A percentile compares a stretch with the other conserved stretches of the same genome.
These are phyloP conservation scores for Gigaspora rosea DNA, from an alignment of 192 early-diverging fungal genomes.

Conservation along the genomic window DNA sequence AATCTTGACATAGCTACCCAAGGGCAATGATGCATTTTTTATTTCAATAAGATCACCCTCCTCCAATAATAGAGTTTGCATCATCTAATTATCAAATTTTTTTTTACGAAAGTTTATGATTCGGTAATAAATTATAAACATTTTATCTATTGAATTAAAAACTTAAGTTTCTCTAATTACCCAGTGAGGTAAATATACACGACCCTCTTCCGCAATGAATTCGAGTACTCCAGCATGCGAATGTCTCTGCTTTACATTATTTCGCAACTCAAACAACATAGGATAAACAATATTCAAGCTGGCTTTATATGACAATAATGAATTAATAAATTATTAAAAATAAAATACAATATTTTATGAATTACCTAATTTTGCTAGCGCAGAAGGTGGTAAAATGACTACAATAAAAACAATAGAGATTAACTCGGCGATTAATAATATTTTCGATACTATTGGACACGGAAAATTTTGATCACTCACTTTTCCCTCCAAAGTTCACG, in stretches of 20 bases:
- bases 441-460: neutral
- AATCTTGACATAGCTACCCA: constrained; percentile 91
- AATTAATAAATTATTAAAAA: neutral
- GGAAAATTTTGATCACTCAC: constrained; percentile 41
- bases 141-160: neutral
- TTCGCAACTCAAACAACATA: constrained; percentile 86
- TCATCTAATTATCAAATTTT: constrained; percentile 67
- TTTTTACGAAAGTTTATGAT: too few species aligned
- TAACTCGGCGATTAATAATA: neutral
- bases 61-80: constrained; percentile 78
- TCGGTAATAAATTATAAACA: neutral
- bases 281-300: constrained; percentile 88
- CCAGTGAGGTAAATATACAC: constrained; percentile 95
- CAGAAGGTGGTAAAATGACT: constrained; percentile 81
- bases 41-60: constrained; percentile 80
- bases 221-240: constrained; percentile 98
- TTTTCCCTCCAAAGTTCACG: constrained; percentile 80
- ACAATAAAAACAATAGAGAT: neutral
- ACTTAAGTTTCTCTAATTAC: constrained; percentile 40
- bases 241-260: constrained; percentile 52
- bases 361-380: constrained; percentile 68
- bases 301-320: constrained; percentile 44
- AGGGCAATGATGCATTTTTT: constrained; percentile 73
- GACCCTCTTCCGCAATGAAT: constrained; percentile 97
- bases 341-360: neutral